Evolutionary conservation across 176 grass and related monocot genomes (phyloP).

Genomic region (Juncus inflexus): DNA sequence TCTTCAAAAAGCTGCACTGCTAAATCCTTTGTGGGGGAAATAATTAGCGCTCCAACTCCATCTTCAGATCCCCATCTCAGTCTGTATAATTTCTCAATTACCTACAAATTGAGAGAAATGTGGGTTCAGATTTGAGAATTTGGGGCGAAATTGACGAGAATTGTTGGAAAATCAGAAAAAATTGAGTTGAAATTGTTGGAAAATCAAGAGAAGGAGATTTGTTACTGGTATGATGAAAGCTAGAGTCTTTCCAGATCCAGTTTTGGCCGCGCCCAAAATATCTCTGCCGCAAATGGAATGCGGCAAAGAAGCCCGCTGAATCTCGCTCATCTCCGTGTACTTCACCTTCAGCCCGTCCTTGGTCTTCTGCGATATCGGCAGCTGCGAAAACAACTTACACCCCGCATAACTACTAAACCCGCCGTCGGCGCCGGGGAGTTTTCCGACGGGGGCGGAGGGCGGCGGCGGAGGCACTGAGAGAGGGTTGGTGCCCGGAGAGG

Average conservation of each 20-base stretch:
- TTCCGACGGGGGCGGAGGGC: background rate
- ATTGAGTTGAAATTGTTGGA: no score
- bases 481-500: slow-evolving; percentile 51
- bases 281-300: slow-evolving; percentile 79
- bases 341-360: slow-evolving; percentile 48
- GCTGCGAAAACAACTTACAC: slow-evolving; percentile 58
- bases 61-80: slow-evolving; percentile 55
- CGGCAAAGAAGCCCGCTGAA: slow-evolving; percentile 78
- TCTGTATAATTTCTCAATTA: slow-evolving; percentile 82
- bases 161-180: slow-evolving; percentile 2
- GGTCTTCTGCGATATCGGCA: slow-evolving; percentile 66
- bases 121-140: no score
- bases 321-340: slow-evolving; percentile 83
- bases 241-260: slow-evolving; percentile 89
- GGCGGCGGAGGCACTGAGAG: slow-evolving; percentile 29
- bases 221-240: slow-evolving; percentile 82
- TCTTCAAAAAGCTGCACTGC: slow-evolving; percentile 79
- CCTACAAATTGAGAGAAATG: slow-evolving; percentile 24
- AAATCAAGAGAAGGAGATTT: background rate
- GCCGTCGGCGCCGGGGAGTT: slow-evolving; percentile 1
- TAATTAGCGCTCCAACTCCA: slow-evolving; percentile 75
- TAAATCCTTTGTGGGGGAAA: slow-evolving; percentile 82
- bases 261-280: slow-evolving; percentile 82
- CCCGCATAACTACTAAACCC: slow-evolving; percentile 51
- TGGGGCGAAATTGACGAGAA: background rate